Conservation (phyloP, 2,329 filamentous ascomycete species). For the Alternaria gansuensis region DNA sequence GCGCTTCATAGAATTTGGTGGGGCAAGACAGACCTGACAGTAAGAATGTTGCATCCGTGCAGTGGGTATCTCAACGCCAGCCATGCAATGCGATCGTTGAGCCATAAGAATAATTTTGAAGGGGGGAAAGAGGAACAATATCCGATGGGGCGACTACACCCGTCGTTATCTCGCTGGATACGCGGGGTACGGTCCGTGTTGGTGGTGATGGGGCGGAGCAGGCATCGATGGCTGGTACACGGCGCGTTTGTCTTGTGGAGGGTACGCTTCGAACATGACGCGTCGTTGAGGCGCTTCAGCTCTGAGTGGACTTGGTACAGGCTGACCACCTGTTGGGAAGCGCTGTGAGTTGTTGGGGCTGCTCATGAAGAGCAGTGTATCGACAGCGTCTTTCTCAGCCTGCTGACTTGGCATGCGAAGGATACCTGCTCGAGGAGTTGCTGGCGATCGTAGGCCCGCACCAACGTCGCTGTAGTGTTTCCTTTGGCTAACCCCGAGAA, state of each 20-base stretch:
- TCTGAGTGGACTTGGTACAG: conserved; percentile 44
- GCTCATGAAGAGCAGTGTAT: conserved; percentile 82
- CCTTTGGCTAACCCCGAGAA: conserved; percentile 39
- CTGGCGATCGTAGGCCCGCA: conserved; percentile 39
- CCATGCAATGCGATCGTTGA: conserved; percentile 45
- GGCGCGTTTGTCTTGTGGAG: conserved; percentile 36
- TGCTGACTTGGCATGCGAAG: conserved; percentile 75
- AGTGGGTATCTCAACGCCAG: conserved; percentile 48
- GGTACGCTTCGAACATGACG: conserved; percentile 51
- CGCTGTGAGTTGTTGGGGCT: conserved; percentile 72
- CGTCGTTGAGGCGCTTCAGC: conserved; percentile 44
- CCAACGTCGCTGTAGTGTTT: conserved; percentile 48
- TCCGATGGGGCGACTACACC: not conserved
- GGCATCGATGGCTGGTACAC: conserved; percentile 36
- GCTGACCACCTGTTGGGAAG: conserved; percentile 38
- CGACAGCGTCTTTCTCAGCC: conserved; percentile 80
- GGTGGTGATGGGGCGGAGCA: conserved; percentile 35
- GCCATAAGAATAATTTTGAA: conserved; percentile 24
- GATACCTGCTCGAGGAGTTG: conserved; percentile 57
- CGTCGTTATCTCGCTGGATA: conserved; percentile 38
- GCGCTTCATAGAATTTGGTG: conserved; percentile 5
- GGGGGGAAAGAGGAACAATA: not conserved
- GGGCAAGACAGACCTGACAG: conserved; percentile 4
- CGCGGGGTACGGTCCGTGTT: conserved; percentile 40
- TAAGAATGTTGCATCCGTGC: conserved; percentile 10